A percentile compares a stretch with the other conserved stretches of the same genome.
Evolutionary conservation across 495 filamentous ascomycete species (phyloP).

Genomic region (Xylaria acuta): DNA sequence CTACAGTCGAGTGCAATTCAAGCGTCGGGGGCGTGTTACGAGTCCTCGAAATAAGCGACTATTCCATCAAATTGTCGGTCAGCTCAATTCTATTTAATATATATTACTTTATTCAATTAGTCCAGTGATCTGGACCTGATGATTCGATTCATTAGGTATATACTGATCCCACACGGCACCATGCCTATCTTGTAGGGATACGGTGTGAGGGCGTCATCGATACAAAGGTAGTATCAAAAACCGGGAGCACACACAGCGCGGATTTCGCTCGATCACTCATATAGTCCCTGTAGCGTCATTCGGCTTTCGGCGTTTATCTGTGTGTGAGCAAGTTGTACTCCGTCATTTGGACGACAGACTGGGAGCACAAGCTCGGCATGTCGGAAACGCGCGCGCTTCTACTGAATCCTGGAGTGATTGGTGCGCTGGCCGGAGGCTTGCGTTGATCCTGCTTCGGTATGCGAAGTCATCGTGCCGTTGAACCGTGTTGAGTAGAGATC

Average conservation of each 20-base stretch:
- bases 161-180: not conserved
- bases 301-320: not conserved
- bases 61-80: not conserved
- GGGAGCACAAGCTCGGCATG: not conserved
- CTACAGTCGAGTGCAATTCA: not conserved
- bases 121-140: not conserved
- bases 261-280: not conserved
- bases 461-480: not conserved
- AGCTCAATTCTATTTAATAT: not conserved
- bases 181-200: not conserved
- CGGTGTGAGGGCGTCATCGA: not conserved
- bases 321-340: not conserved
- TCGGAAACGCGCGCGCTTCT: not conserved
- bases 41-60: not conserved
- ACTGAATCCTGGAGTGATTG: not conserved
- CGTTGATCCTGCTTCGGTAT: not conserved
- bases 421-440: not conserved
- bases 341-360: not conserved
- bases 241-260: not conserved
- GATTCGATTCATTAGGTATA: not conserved
- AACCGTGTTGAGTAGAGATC: not conserved
- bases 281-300: not conserved
- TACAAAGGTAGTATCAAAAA: not conserved
- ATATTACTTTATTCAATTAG: not conserved
- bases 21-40: not conserved